Conservation (phyloP, 139 green algal species). For the Ettlia oleoabundans region DNA sequence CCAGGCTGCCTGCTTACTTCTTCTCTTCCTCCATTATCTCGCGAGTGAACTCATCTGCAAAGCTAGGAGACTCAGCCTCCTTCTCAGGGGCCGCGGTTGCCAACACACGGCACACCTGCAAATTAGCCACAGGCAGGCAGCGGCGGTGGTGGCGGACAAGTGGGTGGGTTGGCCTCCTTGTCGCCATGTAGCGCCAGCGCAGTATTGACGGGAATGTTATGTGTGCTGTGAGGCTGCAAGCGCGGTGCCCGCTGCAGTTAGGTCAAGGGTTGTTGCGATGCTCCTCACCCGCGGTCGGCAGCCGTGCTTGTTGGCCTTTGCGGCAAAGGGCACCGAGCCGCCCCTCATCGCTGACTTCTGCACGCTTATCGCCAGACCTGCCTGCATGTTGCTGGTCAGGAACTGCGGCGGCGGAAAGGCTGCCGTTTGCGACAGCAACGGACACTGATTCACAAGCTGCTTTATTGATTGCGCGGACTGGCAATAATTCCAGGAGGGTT, state of each 20-base stretch:
- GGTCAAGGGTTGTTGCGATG: not conserved
- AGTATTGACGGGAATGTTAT: not conserved
- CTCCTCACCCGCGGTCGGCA: not conserved
- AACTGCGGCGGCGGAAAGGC: no score
- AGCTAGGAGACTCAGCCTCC: not conserved
- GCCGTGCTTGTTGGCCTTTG: not conserved
- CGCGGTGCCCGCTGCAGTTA: not conserved
- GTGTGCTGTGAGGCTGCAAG: not conserved
- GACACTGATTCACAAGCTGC: no score
- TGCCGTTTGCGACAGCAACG: no score
- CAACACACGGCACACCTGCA: not conserved
- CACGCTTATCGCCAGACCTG: no score
- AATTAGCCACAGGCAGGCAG: not conserved
- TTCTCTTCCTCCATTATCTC: conserved; percentile 45
- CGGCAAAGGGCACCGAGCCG: not conserved
- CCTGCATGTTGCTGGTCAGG: no score
- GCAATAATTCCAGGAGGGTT: no score
- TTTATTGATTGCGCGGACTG: no score
- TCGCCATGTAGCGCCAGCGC: not conserved
- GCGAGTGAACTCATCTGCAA: conserved; percentile 16
- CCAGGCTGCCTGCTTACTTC: conserved; percentile 16
- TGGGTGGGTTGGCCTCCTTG: not conserved
- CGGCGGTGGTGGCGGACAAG: not conserved
- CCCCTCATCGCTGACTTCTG: not conserved
- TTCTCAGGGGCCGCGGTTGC: not conserved